Percentiles rank a stretch among this genome's conserved stretches.
These are phyloP conservation scores for Cyberlindnera mrakii DNA, from an alignment of 805 yeast genomes.

Conservation along the genomic window DNA sequence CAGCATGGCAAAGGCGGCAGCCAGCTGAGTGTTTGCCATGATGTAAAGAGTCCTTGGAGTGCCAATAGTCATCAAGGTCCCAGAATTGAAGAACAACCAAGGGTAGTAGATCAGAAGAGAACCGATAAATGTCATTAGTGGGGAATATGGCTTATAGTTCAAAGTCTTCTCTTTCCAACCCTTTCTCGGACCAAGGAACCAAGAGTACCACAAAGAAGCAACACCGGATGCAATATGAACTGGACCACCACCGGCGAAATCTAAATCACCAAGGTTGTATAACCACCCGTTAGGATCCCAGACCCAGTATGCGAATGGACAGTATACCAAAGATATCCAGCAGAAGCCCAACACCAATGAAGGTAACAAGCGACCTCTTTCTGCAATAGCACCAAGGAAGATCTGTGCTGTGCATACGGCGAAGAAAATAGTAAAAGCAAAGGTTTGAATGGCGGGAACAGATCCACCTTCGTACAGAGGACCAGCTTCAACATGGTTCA, in stretches of 20 bases:
- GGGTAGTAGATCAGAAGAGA: conserved; percentile 85
- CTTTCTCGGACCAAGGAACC: conserved; percentile 74
- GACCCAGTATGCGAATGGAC: conserved; percentile 91
- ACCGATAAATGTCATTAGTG: conserved; percentile 83
- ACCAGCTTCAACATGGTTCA: conserved; percentile 55
- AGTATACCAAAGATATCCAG: conserved; percentile 88
- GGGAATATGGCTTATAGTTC: conserved; percentile 85
- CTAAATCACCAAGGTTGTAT: conserved; percentile 82
- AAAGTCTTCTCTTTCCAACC: conserved; percentile 27
- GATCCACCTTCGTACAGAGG: conserved; percentile 69
- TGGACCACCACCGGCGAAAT: conserved; percentile 99
- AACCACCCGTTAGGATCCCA: conserved; percentile 97
- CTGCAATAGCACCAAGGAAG: conserved; percentile 86
- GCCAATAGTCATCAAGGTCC: conserved; percentile 69
- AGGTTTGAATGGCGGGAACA: conserved; percentile 44
- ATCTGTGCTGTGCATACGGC: conserved; percentile 85
- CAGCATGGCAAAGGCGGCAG: conserved; percentile 84
- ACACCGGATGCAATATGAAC: conserved; percentile 92
- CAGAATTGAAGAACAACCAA: conserved; percentile 96
- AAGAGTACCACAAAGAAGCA: conserved; percentile 78
- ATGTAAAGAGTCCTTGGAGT: conserved; percentile 82
- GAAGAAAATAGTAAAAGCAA: conserved; percentile 87
- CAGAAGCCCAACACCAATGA: conserved; percentile 69
- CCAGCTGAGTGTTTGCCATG: conserved; percentile 82
- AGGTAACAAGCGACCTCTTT: conserved; percentile 85